Conservation (phyloP, 306 rosid species). For the Trifolium subterraneum region DNA sequence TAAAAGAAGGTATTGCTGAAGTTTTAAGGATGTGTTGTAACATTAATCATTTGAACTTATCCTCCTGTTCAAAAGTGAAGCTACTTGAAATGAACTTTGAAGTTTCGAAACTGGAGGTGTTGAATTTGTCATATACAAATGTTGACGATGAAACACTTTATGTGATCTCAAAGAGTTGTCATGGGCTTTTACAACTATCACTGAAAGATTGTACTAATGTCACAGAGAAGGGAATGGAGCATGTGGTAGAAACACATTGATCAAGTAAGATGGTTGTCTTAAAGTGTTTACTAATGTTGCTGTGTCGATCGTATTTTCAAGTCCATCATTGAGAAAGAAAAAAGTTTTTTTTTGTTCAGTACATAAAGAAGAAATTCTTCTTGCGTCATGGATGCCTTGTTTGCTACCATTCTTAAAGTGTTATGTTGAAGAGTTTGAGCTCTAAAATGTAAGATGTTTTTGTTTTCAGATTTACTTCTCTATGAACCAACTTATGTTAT, state of each 20-base stretch:
- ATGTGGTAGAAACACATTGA: neutral
- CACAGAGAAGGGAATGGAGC: neutral
- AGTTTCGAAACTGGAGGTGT: neutral
- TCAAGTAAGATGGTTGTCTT: too few relatives aligned
- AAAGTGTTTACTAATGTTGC: too few relatives aligned
- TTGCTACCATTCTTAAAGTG: too few relatives aligned
- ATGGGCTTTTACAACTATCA: neutral
- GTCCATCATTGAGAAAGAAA: too few relatives aligned
- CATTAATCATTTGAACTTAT: neutral
- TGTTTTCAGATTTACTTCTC: too few relatives aligned
- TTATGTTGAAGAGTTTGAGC: too few relatives aligned
- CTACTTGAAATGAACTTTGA: neutral
- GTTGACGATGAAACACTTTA: neutral
- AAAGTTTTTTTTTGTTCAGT: too few relatives aligned
- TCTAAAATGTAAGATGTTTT: neutral
- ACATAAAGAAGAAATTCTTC: too few relatives aligned
- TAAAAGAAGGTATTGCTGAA: neutral
- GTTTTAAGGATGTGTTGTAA: neutral
- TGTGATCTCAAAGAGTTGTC: neutral
- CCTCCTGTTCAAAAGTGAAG: neutral
- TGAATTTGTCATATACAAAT: neutral
- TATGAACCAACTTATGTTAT: too few relatives aligned
- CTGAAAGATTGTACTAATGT: neutral
- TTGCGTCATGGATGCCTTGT: too few relatives aligned
- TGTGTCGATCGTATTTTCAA: too few relatives aligned